A percentile compares a stretch with the other conserved stretches of the same genome.
phyloP scores from a whole-genome alignment of 1,139 yeast genomes.

The Candida sp. region DNA sequence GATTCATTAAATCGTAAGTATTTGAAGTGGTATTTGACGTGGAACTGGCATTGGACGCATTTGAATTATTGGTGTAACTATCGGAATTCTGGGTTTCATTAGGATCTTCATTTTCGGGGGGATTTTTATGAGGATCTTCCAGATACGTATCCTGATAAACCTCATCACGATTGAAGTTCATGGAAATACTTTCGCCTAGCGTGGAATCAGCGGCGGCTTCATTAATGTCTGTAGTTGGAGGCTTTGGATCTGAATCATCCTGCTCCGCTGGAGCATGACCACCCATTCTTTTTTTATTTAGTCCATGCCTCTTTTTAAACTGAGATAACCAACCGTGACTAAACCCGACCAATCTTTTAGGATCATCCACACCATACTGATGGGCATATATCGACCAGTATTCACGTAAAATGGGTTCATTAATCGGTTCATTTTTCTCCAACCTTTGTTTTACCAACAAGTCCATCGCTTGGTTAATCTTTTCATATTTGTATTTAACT shows the following conservation, averaged over 20 bases:
- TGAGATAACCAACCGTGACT: constrained; percentile 64
- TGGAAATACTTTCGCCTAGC: background rate
- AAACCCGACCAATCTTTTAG: constrained; percentile 50
- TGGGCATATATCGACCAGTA: constrained; percentile 57
- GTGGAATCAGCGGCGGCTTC: background rate
- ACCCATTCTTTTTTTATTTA: constrained; percentile 37
- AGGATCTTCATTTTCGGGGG: constrained; percentile 1
- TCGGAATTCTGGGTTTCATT: constrained; percentile 13
- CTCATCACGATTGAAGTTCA: background rate
- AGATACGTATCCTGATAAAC: background rate
- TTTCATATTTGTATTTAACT: constrained; percentile 52
- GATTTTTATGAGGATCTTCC: background rate
- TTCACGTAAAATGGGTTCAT: constrained; percentile 53
- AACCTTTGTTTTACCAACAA: constrained; percentile 43
- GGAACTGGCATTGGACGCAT: constrained; percentile 6
- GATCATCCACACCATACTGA: constrained; percentile 57
- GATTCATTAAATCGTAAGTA: constrained; percentile 23
- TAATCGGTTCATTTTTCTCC: constrained; percentile 43
- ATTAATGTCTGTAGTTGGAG: too few species aligned
- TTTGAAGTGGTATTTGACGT: constrained; percentile 8
- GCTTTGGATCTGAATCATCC: background rate
- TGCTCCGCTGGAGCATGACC: constrained; percentile 9
- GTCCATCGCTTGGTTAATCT: constrained; percentile 59
- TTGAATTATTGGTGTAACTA: constrained; percentile 9
- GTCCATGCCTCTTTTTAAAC: constrained; percentile 56